Evolutionary conservation across 2,329 filamentous ascomycete genomes (phyloP), one percentile per base, ranked within the genome.

Genomic region (Pestalotiopsis sp.): DNA sequence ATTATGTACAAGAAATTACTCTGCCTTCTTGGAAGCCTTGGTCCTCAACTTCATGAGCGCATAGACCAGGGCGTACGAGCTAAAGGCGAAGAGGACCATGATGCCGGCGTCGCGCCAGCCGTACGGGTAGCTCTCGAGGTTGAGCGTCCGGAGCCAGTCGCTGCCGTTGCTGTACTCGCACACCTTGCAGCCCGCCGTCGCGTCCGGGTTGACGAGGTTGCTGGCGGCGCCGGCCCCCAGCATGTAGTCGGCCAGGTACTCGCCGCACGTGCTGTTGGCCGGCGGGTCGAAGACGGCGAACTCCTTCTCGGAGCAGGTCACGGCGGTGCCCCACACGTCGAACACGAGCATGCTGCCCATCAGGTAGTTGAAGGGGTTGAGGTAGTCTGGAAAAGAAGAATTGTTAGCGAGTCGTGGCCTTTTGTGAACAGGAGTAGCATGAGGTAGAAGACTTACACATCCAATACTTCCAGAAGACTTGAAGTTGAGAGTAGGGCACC

Each of bases 391-490:
- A 23, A 5, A 6, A 27, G 12, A 13, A 14, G 3, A 0, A 0
- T 58, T 27, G 57, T 59, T 59, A 59, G 23, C 57, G 57, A 27
- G 23, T 31, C 25, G 9, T 20, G 17, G 3, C 45, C 3, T 17
- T 2, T 52, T 23, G 45, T 9, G 2, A 11, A 52, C 3, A 36
- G 1, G 7, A 36, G 6, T 36, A 36, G 31, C 7, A 36, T 2
- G 31, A 36, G 7, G 31, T 9, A 52, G 20, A 52, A 23, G 17
- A 52, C 45, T 52, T 23, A 52, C 90, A 90, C 4, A 91, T 85
- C 89, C 89, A 92, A 71, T 85, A 86, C 27, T 83, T 81, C 92
- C 92, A 94, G 78, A 94, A 94, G 0, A 78, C 73, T 9, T 89
- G 86, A 25, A 94, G 84, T 31, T 85, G 84, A 0, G 74, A 74